Percentiles rank a stretch among this genome's conserved stretches.
Conservation (phyloP, 257 asterid genomes). For the Gentiana macrophylla region DNA sequence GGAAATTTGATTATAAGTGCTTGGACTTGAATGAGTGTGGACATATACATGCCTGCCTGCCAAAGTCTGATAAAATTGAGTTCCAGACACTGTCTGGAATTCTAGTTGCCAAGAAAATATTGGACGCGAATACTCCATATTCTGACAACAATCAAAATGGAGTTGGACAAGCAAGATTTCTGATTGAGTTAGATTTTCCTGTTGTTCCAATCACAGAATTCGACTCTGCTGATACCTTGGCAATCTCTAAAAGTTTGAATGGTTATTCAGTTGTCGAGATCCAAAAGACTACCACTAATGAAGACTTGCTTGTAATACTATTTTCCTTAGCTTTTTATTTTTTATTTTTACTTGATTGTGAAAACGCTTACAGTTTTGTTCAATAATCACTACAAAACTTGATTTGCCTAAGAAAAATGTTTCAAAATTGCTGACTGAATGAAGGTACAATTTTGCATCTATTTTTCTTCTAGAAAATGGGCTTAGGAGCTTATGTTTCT, state of each 20-base stretch:
- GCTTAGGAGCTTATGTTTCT: constrained; percentile 1
- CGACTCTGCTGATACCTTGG: constrained; percentile 24
- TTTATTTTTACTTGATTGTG: background rate
- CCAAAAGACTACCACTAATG: constrained; percentile 30
- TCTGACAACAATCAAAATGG: constrained; percentile 19
- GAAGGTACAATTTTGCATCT: background rate
- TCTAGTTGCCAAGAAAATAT: constrained; percentile 53
- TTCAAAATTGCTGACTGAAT: background rate
- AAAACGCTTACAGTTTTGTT: background rate
- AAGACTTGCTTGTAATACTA: constrained; percentile 58
- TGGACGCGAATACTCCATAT: constrained; percentile 9
- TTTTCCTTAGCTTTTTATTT: background rate
- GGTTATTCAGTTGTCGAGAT: constrained; percentile 55
- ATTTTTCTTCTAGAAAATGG: background rate
- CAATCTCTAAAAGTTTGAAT: constrained; percentile 49
- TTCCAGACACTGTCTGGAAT: constrained; percentile 64
- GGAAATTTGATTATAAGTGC: too few species aligned
- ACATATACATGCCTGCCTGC: too few species aligned
- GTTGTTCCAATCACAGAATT: constrained; percentile 33
- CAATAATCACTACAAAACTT: background rate
- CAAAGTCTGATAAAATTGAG: constrained; percentile 36
- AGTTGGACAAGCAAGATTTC: constrained; percentile 23
- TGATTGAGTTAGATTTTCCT: constrained; percentile 74
- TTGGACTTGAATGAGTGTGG: too few species aligned
- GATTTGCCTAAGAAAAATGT: background rate